Conservation (phyloP, 805 yeast genomes). For the Yamadazyma laniorum region DNA sequence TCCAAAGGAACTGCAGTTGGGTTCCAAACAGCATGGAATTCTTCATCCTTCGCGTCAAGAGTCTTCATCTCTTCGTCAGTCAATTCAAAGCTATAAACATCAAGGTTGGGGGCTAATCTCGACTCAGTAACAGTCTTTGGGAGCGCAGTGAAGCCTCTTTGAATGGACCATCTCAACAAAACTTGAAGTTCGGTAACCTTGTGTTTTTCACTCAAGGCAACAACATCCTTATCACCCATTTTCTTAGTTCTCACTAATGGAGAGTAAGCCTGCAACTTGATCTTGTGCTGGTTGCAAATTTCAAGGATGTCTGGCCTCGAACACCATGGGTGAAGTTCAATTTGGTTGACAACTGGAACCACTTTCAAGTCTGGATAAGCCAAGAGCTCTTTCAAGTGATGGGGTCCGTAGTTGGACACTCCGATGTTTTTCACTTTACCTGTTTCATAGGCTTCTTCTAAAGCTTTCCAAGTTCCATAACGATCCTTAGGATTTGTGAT, state of each 20-base stretch:
- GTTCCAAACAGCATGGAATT: conserved; percentile 2
- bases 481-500: conserved; percentile 4
- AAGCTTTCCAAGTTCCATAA: conserved; percentile 67
- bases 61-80: conserved; percentile 3
- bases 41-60: conserved; percentile 6
- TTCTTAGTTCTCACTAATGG: conserved; percentile 79
- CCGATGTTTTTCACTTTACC: conserved; percentile 46
- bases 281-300: conserved; percentile 49
- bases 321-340: conserved; percentile 41
- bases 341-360: conserved; percentile 33
- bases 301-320: conserved; percentile 64
- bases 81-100: conserved; percentile 34
- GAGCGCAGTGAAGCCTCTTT: conserved; percentile 69
- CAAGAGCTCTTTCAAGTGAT: conserved; percentile 24
- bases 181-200: conserved; percentile 62
- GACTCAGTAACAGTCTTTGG: conserved; percentile 60
- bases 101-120: conserved; percentile 55
- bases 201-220: conserved; percentile 52
- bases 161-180: conserved; percentile 79
- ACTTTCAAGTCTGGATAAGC: conserved; percentile 19
- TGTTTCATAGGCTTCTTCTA: conserved; percentile 67
- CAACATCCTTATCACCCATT: conserved; percentile 54
- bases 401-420: conserved; percentile 32
- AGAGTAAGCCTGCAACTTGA: conserved; percentile 71
- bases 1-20: conserved; percentile 5